Base-by-base conservation (phyloP, 2,329 filamentous ascomycete genomes). In the Cladosporium sphaerospermum region DNA sequence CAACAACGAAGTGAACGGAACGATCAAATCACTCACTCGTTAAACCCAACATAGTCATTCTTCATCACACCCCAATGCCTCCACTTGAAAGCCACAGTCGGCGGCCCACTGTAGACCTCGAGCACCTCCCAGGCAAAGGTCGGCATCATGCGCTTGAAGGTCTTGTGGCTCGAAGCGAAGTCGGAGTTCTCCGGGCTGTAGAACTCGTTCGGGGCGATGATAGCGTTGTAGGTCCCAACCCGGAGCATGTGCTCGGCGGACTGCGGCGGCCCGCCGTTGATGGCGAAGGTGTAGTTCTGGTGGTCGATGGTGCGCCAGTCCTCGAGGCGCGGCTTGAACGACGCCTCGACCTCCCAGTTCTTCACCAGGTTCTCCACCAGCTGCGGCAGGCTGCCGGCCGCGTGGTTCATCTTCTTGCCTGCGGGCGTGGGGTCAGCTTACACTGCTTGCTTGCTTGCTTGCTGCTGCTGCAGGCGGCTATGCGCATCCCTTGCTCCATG, bases 91-190 rank as follows among this genome's bases (percentile, higher is more conserved):
- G 75, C 73, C 34, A 85, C 82, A 10, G 73, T 72, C 2, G 83
- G 83, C 19, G 82, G 82, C 0, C 81, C 83, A 56, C 78, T 80
- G 63, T 84, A 86, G 2, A 86, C 82, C 65, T 86, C 83, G 13
- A 84, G 64, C 1, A 86, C 82, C 68, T 86, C 84, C 82, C 83
- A 87, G 0, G 83, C 83, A 66, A 87, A 86, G 0, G 77, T 82
- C 0, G 83, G 83, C 83, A 87, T 86, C 82, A 86, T 86, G 50
- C 81, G 73, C 71, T 86, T 86, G 67, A 87, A 86, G 0, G 81
- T 81, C 73, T 86, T 85, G 72, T 87, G 83, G 62, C 80, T 84
- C 3, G 73, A 75, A 1, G 77, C 75, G 60, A 86, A 86, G 65
- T 83, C 81, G 3, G 77, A 81, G 54, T 80, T 75, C 46, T 73